phyloP scores from a whole-genome alignment of 169 alveolate species.

The Toxoplasma gondii region DNA sequence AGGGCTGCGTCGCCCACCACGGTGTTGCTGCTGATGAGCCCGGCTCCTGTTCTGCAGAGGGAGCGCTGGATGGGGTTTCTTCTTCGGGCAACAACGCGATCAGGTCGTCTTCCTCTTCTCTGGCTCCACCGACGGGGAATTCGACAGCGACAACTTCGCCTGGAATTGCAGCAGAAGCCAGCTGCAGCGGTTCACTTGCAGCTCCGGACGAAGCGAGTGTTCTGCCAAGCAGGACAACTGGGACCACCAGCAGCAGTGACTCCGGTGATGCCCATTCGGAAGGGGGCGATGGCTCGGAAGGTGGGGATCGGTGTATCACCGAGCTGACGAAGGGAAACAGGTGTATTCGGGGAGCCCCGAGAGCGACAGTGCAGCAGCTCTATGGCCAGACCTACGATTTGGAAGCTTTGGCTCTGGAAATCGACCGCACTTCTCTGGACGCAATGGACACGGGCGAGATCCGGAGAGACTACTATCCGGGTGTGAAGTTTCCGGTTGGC shows the following conservation, averaged over 20 bases:
- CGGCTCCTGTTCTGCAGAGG: neutral
- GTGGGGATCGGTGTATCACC: slow-evolving; percentile 28
- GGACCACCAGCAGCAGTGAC: slow-evolving; percentile 30
- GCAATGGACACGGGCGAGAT: slow-evolving; percentile 59
- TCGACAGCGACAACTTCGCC: neutral
- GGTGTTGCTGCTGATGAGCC: neutral
- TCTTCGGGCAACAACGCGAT: neutral
- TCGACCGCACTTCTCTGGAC: slow-evolving; percentile 37
- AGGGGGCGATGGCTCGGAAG: neutral
- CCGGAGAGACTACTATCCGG: slow-evolving; percentile 43
- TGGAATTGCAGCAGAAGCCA: neutral
- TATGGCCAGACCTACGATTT: slow-evolving; percentile 56
- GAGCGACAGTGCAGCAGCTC: slow-evolving; percentile 66
- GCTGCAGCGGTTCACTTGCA: slow-evolving; percentile 27
- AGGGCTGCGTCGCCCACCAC: neutral
- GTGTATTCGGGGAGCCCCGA: slow-evolving; percentile 55
- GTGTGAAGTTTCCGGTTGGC: slow-evolving; percentile 43
- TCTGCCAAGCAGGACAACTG: neutral
- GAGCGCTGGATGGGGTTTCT: neutral
- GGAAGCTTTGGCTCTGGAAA: slow-evolving; percentile 55
- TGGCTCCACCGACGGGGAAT: neutral
- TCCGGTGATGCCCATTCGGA: slow-evolving; percentile 7
- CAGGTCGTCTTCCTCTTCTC: neutral
- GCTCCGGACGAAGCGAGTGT: neutral
- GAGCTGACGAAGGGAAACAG: slow-evolving; percentile 39